A percentile compares a stretch with the other conserved stretches of the same genome.
Evolutionary conservation across 139 green algal genomes (phyloP).

Genomic region (Chlamydomonas schloesseri): DNA sequence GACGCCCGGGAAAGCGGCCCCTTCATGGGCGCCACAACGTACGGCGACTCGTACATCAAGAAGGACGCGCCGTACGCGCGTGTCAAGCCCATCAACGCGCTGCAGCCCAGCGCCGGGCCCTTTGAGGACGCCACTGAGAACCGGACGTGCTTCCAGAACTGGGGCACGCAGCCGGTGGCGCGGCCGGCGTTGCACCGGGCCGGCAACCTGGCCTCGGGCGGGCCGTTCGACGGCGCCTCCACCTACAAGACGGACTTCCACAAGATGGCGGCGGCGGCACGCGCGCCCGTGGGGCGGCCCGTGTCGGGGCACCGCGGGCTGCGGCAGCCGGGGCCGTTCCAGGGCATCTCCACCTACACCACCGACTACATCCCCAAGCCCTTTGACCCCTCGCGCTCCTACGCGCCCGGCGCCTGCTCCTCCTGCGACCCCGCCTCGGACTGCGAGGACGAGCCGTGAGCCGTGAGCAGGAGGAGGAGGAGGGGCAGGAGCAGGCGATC

Average conservation of each 20-base stretch:
- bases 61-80: slow-evolving; percentile 45
- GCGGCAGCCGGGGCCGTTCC: neutral
- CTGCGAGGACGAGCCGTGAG: slow-evolving; percentile 18
- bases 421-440: neutral
- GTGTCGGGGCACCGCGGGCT: neutral
- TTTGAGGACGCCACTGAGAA: slow-evolving; percentile 28
- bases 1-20: neutral
- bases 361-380: slow-evolving; percentile 28
- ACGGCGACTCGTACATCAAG: slow-evolving; percentile 9
- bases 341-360: neutral
- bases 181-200: neutral
- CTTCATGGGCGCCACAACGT: slow-evolving; percentile 24
- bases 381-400: neutral
- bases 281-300: neutral
- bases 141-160: slow-evolving; percentile 31
- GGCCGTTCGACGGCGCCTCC: slow-evolving; percentile 29
- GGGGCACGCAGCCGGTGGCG: slow-evolving; percentile 10
- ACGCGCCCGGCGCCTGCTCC: neutral
- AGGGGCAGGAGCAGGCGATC: neutral
- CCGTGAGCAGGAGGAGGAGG: too few relatives aligned
- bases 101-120: neutral
- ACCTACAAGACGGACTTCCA: slow-evolving; percentile 34
- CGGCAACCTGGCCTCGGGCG: neutral
- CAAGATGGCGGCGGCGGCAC: neutral
- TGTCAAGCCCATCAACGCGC: neutral